Base-by-base conservation (phyloP, 208 protist genomes). In the Zelonia costaricensis region DNA sequence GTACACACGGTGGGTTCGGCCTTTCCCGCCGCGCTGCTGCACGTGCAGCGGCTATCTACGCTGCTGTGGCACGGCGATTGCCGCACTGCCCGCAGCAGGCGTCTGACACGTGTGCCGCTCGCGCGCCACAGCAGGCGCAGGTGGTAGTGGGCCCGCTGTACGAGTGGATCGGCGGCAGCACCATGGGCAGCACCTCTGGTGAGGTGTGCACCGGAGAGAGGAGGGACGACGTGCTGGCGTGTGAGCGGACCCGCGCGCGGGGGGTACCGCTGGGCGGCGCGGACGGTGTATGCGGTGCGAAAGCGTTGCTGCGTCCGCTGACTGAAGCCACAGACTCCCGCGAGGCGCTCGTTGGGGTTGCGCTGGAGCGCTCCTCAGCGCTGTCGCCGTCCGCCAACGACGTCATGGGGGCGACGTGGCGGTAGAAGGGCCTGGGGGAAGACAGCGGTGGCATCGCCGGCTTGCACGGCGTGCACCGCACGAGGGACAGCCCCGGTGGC, bases 121-220 rank as follows among this genome's bases (percentile, higher is more conserved):
- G 22, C 2, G 25, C 30, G n/a, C 30, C 30, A 54, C 48, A 39
- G 7, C 16, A 31, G 0, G 48, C 28, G 16, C 30, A 54, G 18
- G n/a, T 38, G 12, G 30, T 10, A 20, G 48, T 22, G 48, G 16
- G 28, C 7, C 8, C 18, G 28, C 18, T 3, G 49, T 23, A 36
- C 25, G 53, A n/a, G 20, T 18, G 22, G 15, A 59, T 46, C 10
- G 53, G 53, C 20, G 53, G 53, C 18, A 59, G 53, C 15, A n/a
- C n/a, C n/a, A n/a, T n/a, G n/a, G 25, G 15, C 20, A 44, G 1
- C 38, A 7, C 22, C 23, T 59, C 25, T 3, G 15, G 15, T 8
- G 53, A 35, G 39, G 23, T 25, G 53, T 36, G 39, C 7, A 10
- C 49, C 23, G 27, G 18, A 4, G 49, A 27, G 3, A 3, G 4